Conservation (phyloP, 2,329 filamentous ascomycete genomes). For the Massarina eburnea region DNA sequence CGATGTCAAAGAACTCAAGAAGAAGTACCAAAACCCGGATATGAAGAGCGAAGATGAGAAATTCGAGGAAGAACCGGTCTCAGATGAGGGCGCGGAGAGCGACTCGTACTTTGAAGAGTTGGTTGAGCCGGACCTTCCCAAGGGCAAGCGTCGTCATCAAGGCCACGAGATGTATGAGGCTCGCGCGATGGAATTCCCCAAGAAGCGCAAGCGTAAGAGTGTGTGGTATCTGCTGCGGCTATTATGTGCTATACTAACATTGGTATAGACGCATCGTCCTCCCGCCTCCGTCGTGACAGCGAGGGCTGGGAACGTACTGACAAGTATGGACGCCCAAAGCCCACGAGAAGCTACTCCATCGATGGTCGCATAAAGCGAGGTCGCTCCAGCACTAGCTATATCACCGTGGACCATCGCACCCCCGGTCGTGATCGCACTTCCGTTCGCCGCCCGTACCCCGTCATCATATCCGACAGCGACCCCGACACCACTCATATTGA, state of each 20-base stretch:
- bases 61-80: constrained; percentile 10
- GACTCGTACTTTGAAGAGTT: constrained; percentile 36
- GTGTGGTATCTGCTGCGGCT: neutral
- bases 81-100: constrained; percentile 19
- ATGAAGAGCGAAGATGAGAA: constrained; percentile 10
- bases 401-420: neutral
- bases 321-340: constrained; percentile 16
- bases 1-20: constrained; percentile 35
- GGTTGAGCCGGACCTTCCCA: constrained; percentile 25
- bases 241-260: neutral
- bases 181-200: constrained; percentile 20
- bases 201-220: constrained; percentile 27
- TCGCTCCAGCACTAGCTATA: neutral
- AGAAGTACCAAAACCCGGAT: constrained; percentile 30
- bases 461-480: constrained; percentile 11
- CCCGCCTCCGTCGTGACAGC: constrained; percentile 31
- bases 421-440: neutral
- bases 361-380: constrained; percentile 11
- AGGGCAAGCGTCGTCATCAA: constrained; percentile 15
- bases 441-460: constrained; percentile 2
- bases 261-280: neutral
- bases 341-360: constrained; percentile 9
- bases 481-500: neutral
- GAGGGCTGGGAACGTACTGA: constrained; percentile 29
- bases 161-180: constrained; percentile 33